Percentiles rank a stretch among this genome's conserved stretches.
phyloP scores from a whole-genome alignment of 345 rosid species.

The Camelina laxa region DNA sequence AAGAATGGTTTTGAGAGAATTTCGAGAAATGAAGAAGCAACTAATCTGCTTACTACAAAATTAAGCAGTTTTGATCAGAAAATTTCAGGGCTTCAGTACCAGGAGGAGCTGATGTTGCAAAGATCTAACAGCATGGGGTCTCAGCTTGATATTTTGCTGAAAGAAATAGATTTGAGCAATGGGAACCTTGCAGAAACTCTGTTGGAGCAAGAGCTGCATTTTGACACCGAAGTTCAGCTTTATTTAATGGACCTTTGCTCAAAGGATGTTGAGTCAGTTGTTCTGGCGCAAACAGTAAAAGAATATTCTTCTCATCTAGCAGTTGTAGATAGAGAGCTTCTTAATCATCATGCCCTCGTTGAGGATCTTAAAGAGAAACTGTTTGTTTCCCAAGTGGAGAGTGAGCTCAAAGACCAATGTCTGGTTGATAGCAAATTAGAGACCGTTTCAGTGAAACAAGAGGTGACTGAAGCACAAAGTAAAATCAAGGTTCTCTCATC shows the following conservation, averaged over 20 bases:
- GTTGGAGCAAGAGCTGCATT: conserved; percentile 56
- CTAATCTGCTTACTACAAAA: conserved; percentile 61
- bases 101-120: conserved; percentile 90
- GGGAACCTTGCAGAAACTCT: conserved; percentile 55
- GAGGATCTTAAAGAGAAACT: conserved; percentile 60
- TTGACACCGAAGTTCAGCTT: conserved; percentile 62
- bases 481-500: conserved; percentile 46
- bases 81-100: conserved; percentile 68
- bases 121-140: conserved; percentile 80
- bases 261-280: conserved; percentile 73
- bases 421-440: conserved; percentile 49
- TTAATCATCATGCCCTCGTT: conserved; percentile 44
- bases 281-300: conserved; percentile 58
- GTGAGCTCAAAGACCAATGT: conserved; percentile 53
- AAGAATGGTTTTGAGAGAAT: conserved; percentile 79
- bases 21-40: conserved; percentile 80
- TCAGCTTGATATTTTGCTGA: conserved; percentile 73
- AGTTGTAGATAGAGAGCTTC: conserved; percentile 45
- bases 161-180: conserved; percentile 73
- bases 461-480: conserved; percentile 45
- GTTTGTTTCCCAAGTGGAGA: conserved; percentile 54
- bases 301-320: conserved; percentile 52
- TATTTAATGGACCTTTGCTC: conserved; percentile 52
- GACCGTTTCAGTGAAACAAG: conserved; percentile 44
- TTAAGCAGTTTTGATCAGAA: conserved; percentile 71